Conservation (phyloP, 1,284 basidiomycete genomes). For the Somion occarium region DNA sequence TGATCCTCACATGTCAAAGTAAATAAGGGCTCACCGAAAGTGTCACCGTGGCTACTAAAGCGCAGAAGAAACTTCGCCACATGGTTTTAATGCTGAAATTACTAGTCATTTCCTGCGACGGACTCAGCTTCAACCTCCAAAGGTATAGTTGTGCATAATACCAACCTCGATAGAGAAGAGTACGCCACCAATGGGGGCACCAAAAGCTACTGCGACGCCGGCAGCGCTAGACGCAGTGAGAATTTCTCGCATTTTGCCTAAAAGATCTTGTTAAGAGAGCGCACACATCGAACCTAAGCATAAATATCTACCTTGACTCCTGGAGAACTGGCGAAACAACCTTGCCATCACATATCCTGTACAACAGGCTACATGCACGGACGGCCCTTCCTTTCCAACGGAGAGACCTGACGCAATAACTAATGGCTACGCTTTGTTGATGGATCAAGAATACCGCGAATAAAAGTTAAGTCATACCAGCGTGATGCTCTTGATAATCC, state of each 20-base stretch:
- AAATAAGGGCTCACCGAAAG: slow-evolving; percentile 65
- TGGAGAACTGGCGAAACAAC: slow-evolving; percentile 77
- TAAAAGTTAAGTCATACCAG: slow-evolving; percentile 52
- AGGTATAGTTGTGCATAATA: not conserved
- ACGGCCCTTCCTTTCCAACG: slow-evolving; percentile 98
- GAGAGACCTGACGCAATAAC: slow-evolving; percentile 98
- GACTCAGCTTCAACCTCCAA: not conserved
- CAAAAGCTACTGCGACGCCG: slow-evolving; percentile 96
- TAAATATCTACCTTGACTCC: slow-evolving; percentile 72
- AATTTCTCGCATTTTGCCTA: slow-evolving; percentile 94
- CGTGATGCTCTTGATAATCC: slow-evolving; percentile 89
- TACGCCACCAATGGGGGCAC: slow-evolving; percentile 96
- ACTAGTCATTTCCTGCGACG: slow-evolving; percentile 89
- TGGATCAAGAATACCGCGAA: not conserved
- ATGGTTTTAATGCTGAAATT: slow-evolving; percentile 96
- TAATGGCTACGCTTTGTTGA: slow-evolving; percentile 61
- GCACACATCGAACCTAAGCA: not conserved
- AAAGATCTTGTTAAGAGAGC: slow-evolving; percentile 1
- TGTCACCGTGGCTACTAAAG: slow-evolving; percentile 93
- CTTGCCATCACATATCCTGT: slow-evolving; percentile 87
- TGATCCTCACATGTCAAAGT: not conserved
- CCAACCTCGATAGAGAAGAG: slow-evolving; percentile 83
- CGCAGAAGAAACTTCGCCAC: slow-evolving; percentile 98
- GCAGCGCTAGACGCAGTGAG: slow-evolving; percentile 95
- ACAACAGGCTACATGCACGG: slow-evolving; percentile 95